Percentiles rank a stretch among this genome's conserved stretches.
phyloP scores from a whole-genome alignment of 106 monocot species.

The Dioscorea zingiberensis region DNA sequence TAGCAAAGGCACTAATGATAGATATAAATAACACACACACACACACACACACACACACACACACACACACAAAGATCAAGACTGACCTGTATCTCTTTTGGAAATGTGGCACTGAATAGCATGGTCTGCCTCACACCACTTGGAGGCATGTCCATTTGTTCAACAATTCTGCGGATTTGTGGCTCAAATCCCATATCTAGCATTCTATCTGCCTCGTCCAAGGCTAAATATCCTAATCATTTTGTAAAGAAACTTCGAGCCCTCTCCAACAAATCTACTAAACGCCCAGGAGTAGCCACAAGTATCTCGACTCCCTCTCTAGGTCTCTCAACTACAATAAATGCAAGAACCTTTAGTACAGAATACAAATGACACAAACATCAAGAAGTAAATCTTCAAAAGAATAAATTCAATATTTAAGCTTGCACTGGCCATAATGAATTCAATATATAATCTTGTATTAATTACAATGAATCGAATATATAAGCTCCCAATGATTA shows the following conservation, averaged over 20 bases:
- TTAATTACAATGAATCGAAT: too few species aligned
- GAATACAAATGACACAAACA: too few species aligned
- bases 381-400: too few species aligned
- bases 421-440: too few species aligned
- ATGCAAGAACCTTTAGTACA: not conserved
- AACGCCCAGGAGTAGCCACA: slow-evolving; percentile 55
- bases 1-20: too few species aligned
- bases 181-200: slow-evolving; percentile 69
- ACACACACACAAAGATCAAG: too few species aligned
- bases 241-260: slow-evolving; percentile 41
- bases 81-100: slow-evolving; percentile 48
- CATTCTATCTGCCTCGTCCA: slow-evolving; percentile 66
- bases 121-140: slow-evolving; percentile 50
- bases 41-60: too few species aligned
- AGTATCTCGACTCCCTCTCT: slow-evolving; percentile 54
- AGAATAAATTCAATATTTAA: too few species aligned
- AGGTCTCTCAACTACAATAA: slow-evolving; percentile 40
- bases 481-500: too few species aligned
- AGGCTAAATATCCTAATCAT: slow-evolving; percentile 46
- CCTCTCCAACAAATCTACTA: slow-evolving; percentile 51
- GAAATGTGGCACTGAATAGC: slow-evolving; percentile 65
- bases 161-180: slow-evolving; percentile 51
- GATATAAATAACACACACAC: too few species aligned
- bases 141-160: slow-evolving; percentile 59
- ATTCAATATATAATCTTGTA: too few species aligned